phyloP scores from a whole-genome alignment of 2,329 filamentous ascomycete species.

The Talaromyces marneffei region DNA sequence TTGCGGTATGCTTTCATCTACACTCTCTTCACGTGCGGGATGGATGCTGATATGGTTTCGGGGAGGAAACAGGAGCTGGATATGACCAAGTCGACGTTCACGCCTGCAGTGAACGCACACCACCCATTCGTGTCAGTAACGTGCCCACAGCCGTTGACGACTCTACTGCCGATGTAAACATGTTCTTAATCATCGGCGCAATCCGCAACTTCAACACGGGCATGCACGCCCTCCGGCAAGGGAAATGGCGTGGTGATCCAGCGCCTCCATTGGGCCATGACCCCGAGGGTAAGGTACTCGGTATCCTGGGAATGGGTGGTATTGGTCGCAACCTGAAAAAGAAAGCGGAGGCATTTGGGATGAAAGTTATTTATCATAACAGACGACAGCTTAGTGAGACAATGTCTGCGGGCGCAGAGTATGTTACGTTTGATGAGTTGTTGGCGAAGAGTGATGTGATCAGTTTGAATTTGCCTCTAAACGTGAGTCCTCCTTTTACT shows the following conservation, averaged over 20 bases:
- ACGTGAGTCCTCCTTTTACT: constrained; percentile 51
- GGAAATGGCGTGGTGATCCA: constrained; percentile 59
- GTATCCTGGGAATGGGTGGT: constrained; percentile 80
- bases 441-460: constrained; percentile 66
- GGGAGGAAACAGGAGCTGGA: constrained; percentile 59
- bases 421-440: constrained; percentile 65
- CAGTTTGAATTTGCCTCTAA: constrained; percentile 73
- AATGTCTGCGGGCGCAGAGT: constrained; percentile 35
- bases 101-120: constrained; percentile 60
- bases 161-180: constrained; percentile 72
- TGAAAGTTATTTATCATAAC: constrained; percentile 71
- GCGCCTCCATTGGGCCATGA: constrained; percentile 62
- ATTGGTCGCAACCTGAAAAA: constrained; percentile 72
- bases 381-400: constrained; percentile 56
- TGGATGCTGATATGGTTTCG: background rate
- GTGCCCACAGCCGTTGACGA: constrained; percentile 76
- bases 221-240: constrained; percentile 60
- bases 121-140: constrained; percentile 66
- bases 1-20: constrained; percentile 28
- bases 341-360: constrained; percentile 70
- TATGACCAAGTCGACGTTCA: constrained; percentile 76
- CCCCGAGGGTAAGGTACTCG: constrained; percentile 70
- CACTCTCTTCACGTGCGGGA: no score
- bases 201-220: constrained; percentile 65
- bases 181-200: constrained; percentile 76